phyloP scores from a whole-genome alignment of 257 asterid genomes.

The Cordia subcordata region DNA sequence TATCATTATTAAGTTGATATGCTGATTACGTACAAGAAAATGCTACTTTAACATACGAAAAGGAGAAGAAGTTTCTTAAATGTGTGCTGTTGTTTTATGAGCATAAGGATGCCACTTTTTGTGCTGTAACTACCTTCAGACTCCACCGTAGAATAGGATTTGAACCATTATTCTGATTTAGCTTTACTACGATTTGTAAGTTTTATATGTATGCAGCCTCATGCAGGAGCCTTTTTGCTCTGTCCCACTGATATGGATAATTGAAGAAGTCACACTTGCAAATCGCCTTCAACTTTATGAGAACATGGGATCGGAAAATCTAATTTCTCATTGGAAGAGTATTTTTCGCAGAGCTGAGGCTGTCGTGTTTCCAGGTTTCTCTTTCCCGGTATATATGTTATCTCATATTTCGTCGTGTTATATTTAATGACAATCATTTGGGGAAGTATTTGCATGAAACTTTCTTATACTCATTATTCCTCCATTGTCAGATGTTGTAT shows the following conservation, averaged over 20 bases:
- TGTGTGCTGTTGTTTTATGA: background rate
- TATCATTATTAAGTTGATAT: too few species aligned
- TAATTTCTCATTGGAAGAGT: slow-evolving; percentile 70
- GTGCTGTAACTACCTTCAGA: background rate
- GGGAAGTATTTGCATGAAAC: background rate
- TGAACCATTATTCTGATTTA: slow-evolving; percentile 10
- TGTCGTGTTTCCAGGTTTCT: slow-evolving; percentile 85
- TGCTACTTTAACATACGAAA: background rate
- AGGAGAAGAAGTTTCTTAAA: background rate
- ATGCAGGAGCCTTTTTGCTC: slow-evolving; percentile 99
- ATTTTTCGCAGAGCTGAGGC: slow-evolving; percentile 76
- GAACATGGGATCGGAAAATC: slow-evolving; percentile 64
- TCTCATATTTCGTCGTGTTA: slow-evolving; percentile 1
- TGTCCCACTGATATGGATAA: slow-evolving; percentile 89
- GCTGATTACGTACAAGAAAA: background rate
- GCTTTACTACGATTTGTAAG: slow-evolving; percentile 58
- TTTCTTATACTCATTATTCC: slow-evolving; percentile 30
- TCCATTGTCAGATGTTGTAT: slow-evolving; percentile 84
- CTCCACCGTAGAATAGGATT: background rate
- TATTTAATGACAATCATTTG: background rate
- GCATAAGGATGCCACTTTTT: background rate
- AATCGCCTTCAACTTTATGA: slow-evolving; percentile 63
- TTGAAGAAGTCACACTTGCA: slow-evolving; percentile 90
- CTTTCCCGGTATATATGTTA: slow-evolving; percentile 62
- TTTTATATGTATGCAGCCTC: slow-evolving; percentile 96